Conservation (phyloP, 108 stramenopile species). For the Pseudonitzschia delicatissima region DNA sequence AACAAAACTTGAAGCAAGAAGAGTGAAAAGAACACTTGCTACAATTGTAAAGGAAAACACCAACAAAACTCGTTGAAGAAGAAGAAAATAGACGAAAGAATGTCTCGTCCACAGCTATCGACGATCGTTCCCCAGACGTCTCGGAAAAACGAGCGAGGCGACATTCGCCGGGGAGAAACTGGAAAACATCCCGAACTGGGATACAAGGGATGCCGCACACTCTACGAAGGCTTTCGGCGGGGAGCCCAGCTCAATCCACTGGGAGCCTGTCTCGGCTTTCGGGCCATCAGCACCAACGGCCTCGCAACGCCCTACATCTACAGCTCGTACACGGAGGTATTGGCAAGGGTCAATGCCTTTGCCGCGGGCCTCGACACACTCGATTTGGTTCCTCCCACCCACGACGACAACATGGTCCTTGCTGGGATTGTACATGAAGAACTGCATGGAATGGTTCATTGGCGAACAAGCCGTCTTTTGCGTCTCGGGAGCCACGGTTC, state of each 20-base stretch:
- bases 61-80: not conserved
- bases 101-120: constrained; percentile 26
- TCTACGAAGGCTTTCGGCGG: constrained; percentile 80
- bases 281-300: constrained; percentile 66
- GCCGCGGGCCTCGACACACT: constrained; percentile 73
- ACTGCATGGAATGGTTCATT: constrained; percentile 93
- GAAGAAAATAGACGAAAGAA: too few species aligned
- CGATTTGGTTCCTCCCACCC: constrained; percentile 54
- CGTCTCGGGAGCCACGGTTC: constrained; percentile 72
- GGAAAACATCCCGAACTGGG: constrained; percentile 56
- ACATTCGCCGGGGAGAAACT: constrained; percentile 58
- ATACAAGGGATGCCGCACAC: constrained; percentile 56
- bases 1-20: too few species aligned
- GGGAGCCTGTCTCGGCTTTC: constrained; percentile 80
- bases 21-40: too few species aligned
- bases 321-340: constrained; percentile 68
- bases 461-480: constrained; percentile 87
- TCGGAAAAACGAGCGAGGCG: constrained; percentile 32
- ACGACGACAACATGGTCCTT: constrained; percentile 60
- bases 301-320: constrained; percentile 86
- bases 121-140: constrained; percentile 42
- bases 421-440: constrained; percentile 89
- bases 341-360: constrained; percentile 73
- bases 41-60: not conserved
- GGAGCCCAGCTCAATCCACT: constrained; percentile 72